phyloP scores from a whole-genome alignment of 208 protist species.

The Leishmania tropica region DNA sequence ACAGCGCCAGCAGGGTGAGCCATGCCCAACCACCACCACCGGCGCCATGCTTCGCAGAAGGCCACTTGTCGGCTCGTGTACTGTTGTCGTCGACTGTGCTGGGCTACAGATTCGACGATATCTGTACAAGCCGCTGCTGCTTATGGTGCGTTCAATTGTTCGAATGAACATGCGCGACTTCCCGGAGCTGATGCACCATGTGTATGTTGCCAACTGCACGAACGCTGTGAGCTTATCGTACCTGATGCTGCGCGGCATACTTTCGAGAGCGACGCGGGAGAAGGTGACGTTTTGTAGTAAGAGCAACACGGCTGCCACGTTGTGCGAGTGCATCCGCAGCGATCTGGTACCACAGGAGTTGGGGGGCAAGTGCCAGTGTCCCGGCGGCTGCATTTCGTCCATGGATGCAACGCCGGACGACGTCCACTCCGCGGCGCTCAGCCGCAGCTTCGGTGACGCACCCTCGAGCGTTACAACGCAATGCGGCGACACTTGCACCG shows the following conservation, averaged over 20 bases:
- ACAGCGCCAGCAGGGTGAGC: not conserved
- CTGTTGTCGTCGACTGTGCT: constrained; percentile 54
- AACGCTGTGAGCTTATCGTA: constrained; percentile 37
- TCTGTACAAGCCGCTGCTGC: constrained; percentile 37
- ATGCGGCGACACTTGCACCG: not conserved
- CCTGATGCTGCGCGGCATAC: constrained; percentile 24
- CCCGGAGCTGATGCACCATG: constrained; percentile 57
- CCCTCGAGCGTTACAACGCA: not conserved
- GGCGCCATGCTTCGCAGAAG: constrained; percentile 16
- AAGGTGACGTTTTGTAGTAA: constrained; percentile 58
- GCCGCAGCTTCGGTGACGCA: not conserved
- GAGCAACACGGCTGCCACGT: constrained; percentile 28
- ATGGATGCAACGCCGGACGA: not conserved
- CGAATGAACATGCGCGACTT: constrained; percentile 45
- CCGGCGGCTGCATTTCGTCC: constrained; percentile 42
- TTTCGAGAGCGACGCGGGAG: constrained; percentile 28
- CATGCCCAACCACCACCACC: not conserved
- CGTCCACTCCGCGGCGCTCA: not conserved
- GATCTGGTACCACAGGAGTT: constrained; percentile 49
- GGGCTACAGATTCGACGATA: constrained; percentile 34
- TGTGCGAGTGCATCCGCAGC: constrained; percentile 42
- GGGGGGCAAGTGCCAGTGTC: constrained; percentile 52
- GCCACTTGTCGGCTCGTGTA: constrained; percentile 29
- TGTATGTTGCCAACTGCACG: constrained; percentile 64
- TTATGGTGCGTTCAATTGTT: constrained; percentile 44